Evolutionary conservation across 2,329 filamentous ascomycete species (phyloP), one percentile per base, ranked within the genome.

Genomic region (Onygenales sp.): DNA sequence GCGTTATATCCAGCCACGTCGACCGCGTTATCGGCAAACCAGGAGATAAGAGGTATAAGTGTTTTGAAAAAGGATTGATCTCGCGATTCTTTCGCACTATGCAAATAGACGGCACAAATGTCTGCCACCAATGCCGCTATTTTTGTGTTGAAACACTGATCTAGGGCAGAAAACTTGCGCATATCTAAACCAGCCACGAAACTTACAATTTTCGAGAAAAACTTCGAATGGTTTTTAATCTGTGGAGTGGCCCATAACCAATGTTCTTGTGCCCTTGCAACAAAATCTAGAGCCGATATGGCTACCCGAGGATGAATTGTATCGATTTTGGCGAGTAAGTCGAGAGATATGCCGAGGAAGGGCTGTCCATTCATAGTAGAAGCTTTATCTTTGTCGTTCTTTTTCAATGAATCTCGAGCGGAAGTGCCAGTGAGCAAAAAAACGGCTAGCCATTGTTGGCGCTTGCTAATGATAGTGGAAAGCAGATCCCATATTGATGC

Each of bases 361-460:
- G 90, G 87, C 58, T 82, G 79, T 21, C 74, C 75, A 57, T 74
- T 71, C 69, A 71, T 71, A 8, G 64, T 61, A 1, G 77, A 72
- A 32, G 78, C 73, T 59, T 79, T 79, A 46, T 74, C 70, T 46
- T 67, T 67, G 44, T 76, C 77, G 43, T 61, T 55, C 53, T 73
- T 73, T 58, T 82, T 82, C 63, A 89, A 74, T 4, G 86, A 81
- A 60, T 93, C 84, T 57, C 87, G 83, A 3, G 92, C 90, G 0
- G 89, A 89, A 63, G 84, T 86, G 21, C 91, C 93, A 6, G 90
- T 96, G 40, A 97, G 81, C 7, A 98, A 77, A 64, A 91, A 95
- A 57, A 95, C 88, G 0, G 92, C 88, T 74, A 98, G 88, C 88
- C 92, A 97, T 65, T 95, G 91, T 66, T 98, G 93, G 57, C 89